phyloP scores from a whole-genome alignment of 306 rosid genomes.

The Malus asiatica region DNA sequence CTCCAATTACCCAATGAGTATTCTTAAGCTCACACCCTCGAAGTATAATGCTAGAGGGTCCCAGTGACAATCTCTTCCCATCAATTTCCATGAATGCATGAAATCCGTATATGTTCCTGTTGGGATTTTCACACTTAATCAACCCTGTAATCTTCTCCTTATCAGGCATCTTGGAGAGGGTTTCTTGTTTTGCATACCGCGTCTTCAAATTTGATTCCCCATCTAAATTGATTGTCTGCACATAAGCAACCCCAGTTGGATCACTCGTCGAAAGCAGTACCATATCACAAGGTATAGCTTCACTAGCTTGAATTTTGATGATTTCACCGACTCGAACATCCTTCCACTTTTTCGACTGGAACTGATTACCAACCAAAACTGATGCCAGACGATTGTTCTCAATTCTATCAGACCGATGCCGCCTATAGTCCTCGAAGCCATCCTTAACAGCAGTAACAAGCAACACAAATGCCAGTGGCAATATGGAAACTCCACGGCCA shows the following conservation, averaged over 20 bases:
- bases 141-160: conserved; percentile 51
- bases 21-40: conserved; percentile 93
- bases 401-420: conserved; percentile 71
- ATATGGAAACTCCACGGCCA: conserved; percentile 68
- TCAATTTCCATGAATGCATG: conserved; percentile 75
- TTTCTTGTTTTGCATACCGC: conserved; percentile 88
- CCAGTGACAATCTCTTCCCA: conserved; percentile 72
- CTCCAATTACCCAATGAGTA: conserved; percentile 76
- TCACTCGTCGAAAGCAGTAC: conserved; percentile 89
- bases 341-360: conserved; percentile 60
- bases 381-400: conserved; percentile 80
- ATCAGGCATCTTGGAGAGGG: conserved; percentile 52
- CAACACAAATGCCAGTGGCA: conserved; percentile 79
- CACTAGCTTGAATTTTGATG: conserved; percentile 50
- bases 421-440: conserved; percentile 82
- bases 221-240: conserved; percentile 84
- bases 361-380: conserved; percentile 51
- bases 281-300: conserved; percentile 84
- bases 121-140: conserved; percentile 89
- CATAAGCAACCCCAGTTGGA: conserved; percentile 89
- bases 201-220: conserved; percentile 98
- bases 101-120: conserved; percentile 89
- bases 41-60: conserved; percentile 80
- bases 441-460: conserved; percentile 87
- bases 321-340: conserved; percentile 76